These are phyloP conservation scores for Aspergillus texensis DNA, from an alignment of 2,329 filamentous ascomycete species.

Conservation along the genomic window DNA sequence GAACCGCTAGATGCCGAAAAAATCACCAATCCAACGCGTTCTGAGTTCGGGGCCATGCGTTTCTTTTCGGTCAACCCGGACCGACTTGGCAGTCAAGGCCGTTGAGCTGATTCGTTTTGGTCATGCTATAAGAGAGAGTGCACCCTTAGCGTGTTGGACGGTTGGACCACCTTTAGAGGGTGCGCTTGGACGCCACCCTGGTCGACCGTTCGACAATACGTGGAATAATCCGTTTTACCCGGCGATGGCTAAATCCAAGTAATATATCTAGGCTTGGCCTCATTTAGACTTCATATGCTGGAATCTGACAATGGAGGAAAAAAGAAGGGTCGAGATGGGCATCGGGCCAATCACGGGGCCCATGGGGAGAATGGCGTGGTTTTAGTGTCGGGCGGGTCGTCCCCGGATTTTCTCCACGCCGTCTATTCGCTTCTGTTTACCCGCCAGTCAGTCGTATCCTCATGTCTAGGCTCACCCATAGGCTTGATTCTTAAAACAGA, in stretches of 20 bases:
- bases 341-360: conserved; percentile 8
- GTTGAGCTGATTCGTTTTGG: conserved; percentile 9
- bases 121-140: not conserved
- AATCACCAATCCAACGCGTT: not conserved
- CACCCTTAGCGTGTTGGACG: not conserved
- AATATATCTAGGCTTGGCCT: not conserved
- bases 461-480: not conserved
- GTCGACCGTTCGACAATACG: not conserved
- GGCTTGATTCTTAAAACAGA: conserved; percentile 1
- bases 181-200: conserved; percentile 2
- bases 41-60: not conserved
- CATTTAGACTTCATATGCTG: not conserved
- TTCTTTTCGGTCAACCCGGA: not conserved
- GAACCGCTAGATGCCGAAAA: not conserved
- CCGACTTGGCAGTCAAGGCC: conserved; percentile 13
- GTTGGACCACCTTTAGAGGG: not conserved
- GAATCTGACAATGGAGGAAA: not conserved
- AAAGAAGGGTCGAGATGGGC: not conserved
- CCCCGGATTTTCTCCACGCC: conserved; percentile 17
- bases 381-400: conserved; percentile 11
- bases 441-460: conserved; percentile 4
- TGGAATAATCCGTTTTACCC: conserved; percentile 7
- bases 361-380: not conserved
- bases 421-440: conserved; percentile 2
- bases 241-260: conserved; percentile 15